Conservation (phyloP, 1,284 basidiomycete species). For the Marasmius tenuissimus region DNA sequence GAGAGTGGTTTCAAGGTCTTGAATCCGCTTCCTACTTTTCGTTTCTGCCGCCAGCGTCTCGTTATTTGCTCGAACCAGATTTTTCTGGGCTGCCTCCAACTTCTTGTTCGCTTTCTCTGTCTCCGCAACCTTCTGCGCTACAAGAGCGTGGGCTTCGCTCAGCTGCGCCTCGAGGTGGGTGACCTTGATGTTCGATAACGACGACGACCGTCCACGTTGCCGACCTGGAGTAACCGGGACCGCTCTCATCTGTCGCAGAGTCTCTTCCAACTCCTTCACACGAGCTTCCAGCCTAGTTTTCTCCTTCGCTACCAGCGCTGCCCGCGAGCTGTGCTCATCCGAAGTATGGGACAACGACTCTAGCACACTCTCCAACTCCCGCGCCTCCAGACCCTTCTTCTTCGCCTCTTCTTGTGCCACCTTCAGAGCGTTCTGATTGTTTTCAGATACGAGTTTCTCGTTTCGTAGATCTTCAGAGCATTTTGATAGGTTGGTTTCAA, state of each 20-base stretch:
- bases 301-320: slow-evolving; percentile 52
- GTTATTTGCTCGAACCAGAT: slow-evolving; percentile 55
- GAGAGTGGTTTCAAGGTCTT: slow-evolving; percentile 41
- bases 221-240: slow-evolving; percentile 26
- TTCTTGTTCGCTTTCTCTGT: slow-evolving; percentile 44
- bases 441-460: slow-evolving; percentile 55
- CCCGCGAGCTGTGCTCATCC: slow-evolving; percentile 41
- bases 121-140: slow-evolving; percentile 43
- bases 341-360: slow-evolving; percentile 57
- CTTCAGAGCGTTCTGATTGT: slow-evolving; percentile 49
- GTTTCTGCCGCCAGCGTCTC: slow-evolving; percentile 57
- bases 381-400: slow-evolving; percentile 45
- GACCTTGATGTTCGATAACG: slow-evolving; percentile 48
- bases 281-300: slow-evolving; percentile 53
- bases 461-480: slow-evolving; percentile 54
- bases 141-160: slow-evolving; percentile 39
- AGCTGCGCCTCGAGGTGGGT: slow-evolving; percentile 56
- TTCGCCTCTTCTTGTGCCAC: slow-evolving; percentile 51
- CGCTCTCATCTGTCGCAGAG: slow-evolving; percentile 35
- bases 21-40: slow-evolving; percentile 39
- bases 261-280: slow-evolving; percentile 54
- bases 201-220: slow-evolving; percentile 42
- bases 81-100: slow-evolving; percentile 44
- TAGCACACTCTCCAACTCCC: slow-evolving; percentile 59
- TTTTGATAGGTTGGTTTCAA: slow-evolving; percentile 52